Base-by-base conservation (phyloP, 371 early-diverging fungal species). In the Apophysomyces elegans region DNA sequence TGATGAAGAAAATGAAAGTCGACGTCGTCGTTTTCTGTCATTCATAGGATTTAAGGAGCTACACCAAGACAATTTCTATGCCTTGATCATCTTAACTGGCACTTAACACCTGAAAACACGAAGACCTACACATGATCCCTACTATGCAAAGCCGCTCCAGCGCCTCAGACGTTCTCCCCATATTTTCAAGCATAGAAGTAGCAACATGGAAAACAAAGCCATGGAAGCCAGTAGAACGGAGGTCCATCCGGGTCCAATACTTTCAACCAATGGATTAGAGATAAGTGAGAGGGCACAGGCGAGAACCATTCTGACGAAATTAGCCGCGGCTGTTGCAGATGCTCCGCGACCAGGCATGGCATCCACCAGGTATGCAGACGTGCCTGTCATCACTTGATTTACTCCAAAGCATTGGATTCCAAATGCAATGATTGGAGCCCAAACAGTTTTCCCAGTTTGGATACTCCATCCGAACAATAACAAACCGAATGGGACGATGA, bases 391-490 rank as follows among this genome's bases (percentile, higher is more conserved):
- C 5, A 81, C 71, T 45, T 79, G 82, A 7, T 65, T 68, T 72
- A 79, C 75, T 32, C 82, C 82, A 72, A 79, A 75, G 61, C 71
- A 74, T 60, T 78, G 80, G 56, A 80, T 75, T 37, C 76, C 79
- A 57, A 81, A 80, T 2, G 77, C 84, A 13, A 76, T 63, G 44
- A 84, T 79, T 7, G 77, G 74, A 0, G 70, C 77, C 56, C 78
- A 79, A n/a, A 78, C 71, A 21, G 71, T 68, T 56, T 75, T 56
- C 1, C 73, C 64, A 14, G 64, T 69, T 47, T 78, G 74, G 36
- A 77, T 76, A 14, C 74, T 71, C 77, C 79, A 84, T 5, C 84
- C 84, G 68, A 80, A 84, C 38, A 84, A 38, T 9, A 84, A 64
- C 0, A 78, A 50, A 4, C 84, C 84, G 14, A 80, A 58, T 5